Base-by-base conservation (phyloP, 2,329 filamentous ascomycete species). In the Aspergillus caelatus region DNA sequence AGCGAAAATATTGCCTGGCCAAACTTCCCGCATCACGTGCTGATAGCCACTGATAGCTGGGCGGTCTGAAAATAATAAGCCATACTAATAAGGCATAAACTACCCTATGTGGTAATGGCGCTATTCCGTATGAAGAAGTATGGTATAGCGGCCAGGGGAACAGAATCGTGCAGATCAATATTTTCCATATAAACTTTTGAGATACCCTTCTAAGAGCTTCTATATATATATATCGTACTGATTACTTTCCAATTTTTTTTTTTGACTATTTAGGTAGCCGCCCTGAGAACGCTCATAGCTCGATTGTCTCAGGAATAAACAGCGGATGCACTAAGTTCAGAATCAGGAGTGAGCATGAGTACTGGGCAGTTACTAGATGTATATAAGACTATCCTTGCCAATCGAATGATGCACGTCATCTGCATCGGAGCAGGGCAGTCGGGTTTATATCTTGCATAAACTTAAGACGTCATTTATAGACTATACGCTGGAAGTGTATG, bases 401-500 rank as follows among this genome's bases (percentile, higher is more conserved):
- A 61, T 36, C 63, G 63, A 2, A 58, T 58, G 21, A 28, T 65
- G 23, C 63, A 61, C 55, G 50, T 62, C 11, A 55, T 63, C 46
- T 54, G 58, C 30, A 58, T 64, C 30, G 58, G 64, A 19, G 61
- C 64, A 23, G 61, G 64, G 10, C 46, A 46, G 10, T 62, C 58
- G 0, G 64, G 61, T 4, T 30, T 66, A 1, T 16, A 53, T 8
- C 48, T 66, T 16, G 62, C 56, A 1, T 50, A 62, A 55, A 14
- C 45, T 66, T 14, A 23, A 62, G 52, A 54, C 39, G 4, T 53
- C n/a, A 26, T 57, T 63, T n/a, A 28, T 16, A 1, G 57, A 60
- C 26, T 59, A 58, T 50, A 48, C 39, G 0, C 55, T 59, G 3
- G 43, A 34, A 3, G 50, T 63, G 19, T 65, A 65, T 26, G 64